These are phyloP conservation scores for Erythrobasidium hasegawianum DNA, from an alignment of 1,284 basidiomycete genomes.

Conservation along the genomic window DNA sequence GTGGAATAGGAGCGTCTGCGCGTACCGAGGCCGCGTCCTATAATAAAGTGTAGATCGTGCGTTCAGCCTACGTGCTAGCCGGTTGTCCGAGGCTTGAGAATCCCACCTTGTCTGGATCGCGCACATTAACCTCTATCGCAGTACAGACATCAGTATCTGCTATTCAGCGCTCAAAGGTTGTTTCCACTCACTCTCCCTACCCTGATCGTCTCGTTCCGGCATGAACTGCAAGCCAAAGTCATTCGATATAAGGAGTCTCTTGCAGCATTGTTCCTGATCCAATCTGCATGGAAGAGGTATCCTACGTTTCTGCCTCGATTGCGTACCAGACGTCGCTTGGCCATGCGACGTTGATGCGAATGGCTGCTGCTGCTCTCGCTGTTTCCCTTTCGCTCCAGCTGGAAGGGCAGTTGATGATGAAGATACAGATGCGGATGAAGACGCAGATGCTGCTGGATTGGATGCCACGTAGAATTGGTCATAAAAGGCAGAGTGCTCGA, in stretches of 20 bases:
- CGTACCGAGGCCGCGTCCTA: slow-evolving; percentile 76
- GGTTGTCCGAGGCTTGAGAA: not conserved
- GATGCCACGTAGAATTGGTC: slow-evolving; percentile 56
- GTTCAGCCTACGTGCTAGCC: not conserved
- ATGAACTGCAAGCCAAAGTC: slow-evolving; percentile 20
- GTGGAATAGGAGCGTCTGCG: slow-evolving; percentile 68
- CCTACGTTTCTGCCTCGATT: not conserved
- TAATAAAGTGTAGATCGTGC: slow-evolving; percentile 7
- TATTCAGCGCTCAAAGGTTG: no score
- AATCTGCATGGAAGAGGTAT: slow-evolving; percentile 25
- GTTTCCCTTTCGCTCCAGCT: slow-evolving; percentile 46
- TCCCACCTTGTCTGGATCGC: slow-evolving; percentile 29
- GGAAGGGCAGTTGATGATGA: not conserved
- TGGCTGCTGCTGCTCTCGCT: slow-evolving; percentile 6
- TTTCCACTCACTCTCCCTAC: slow-evolving; percentile 32
- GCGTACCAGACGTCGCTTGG: not conserved
- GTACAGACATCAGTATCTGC: no score
- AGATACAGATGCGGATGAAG: not conserved
- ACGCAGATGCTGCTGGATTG: not conserved
- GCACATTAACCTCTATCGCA: slow-evolving; percentile 17
- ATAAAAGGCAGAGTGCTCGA: slow-evolving; percentile 67
- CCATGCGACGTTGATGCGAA: slow-evolving; percentile 2
- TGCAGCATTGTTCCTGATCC: slow-evolving; percentile 32
- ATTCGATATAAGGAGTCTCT: slow-evolving; percentile 21
- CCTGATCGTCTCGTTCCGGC: slow-evolving; percentile 28